These are phyloP conservation scores for Sporothrix brunneoviolacea DNA, from an alignment of 2,329 filamentous ascomycete species.

Conservation along the genomic window DNA sequence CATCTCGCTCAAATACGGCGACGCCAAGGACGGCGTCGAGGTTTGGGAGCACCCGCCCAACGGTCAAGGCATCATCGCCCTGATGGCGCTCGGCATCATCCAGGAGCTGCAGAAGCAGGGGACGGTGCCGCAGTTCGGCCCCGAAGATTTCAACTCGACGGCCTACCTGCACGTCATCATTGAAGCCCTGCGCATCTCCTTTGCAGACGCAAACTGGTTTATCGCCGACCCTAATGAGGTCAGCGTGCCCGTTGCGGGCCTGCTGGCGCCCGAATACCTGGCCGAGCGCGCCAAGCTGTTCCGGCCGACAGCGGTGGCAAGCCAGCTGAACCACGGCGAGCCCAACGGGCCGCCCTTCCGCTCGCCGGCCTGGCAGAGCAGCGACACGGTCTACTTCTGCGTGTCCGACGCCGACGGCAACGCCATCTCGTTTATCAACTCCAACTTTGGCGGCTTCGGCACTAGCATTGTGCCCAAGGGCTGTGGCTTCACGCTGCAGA, in stretches of 20 bases:
- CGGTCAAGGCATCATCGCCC: constrained; percentile 87
- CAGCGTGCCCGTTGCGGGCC: constrained; percentile 60
- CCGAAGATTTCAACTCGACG: constrained; percentile 70
- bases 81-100: constrained; percentile 90
- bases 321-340: constrained; percentile 50
- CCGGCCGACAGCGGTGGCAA: constrained; percentile 39
- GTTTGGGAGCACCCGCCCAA: constrained; percentile 97
- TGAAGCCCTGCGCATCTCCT: constrained; percentile 81
- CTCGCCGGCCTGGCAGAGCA: constrained; percentile 72
- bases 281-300: constrained; percentile 59
- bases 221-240: constrained; percentile 73
- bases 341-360: constrained; percentile 31
- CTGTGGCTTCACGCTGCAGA: constrained; percentile 87
- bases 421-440: constrained; percentile 94
- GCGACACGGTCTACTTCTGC: constrained; percentile 92
- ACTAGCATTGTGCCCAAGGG: constrained; percentile 76
- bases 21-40: constrained; percentile 51
- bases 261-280: constrained; percentile 71
- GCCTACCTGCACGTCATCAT: constrained; percentile 81
- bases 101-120: constrained; percentile 73
- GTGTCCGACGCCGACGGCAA: constrained; percentile 78
- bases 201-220: constrained; percentile 86
- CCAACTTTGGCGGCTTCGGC: constrained; percentile 85
- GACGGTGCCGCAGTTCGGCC: constrained; percentile 63
- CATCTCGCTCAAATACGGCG: constrained; percentile 69